Conservation (phyloP, 2,329 filamentous ascomycete genomes). For the Fusarium graminum region DNA sequence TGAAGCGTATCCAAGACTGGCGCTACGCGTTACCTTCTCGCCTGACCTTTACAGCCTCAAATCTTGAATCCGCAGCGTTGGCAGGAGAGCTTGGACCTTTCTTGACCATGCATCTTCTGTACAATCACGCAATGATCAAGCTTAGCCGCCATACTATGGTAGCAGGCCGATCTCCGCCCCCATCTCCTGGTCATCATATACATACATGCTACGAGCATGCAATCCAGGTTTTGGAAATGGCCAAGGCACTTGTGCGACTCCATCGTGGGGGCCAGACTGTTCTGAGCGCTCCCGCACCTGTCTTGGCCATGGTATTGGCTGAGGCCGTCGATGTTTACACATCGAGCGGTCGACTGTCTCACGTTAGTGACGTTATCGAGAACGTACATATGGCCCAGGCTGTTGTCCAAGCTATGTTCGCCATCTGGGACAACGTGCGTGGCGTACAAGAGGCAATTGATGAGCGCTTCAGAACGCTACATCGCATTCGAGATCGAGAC, state of each 20-base stretch:
- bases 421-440: constrained; percentile 70
- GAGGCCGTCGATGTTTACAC: constrained; percentile 76
- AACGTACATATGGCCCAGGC: constrained; percentile 66
- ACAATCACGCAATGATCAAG: constrained; percentile 73
- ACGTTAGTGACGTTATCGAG: constrained; percentile 65
- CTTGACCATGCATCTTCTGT: constrained; percentile 75
- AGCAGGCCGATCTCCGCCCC: constrained; percentile 54
- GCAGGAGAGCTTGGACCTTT: constrained; percentile 69
- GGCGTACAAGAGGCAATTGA: constrained; percentile 64
- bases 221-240: constrained; percentile 63
- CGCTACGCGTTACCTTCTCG: constrained; percentile 65
- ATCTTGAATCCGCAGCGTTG: constrained; percentile 68
- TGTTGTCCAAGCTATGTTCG: constrained; percentile 67
- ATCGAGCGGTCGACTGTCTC: constrained; percentile 66
- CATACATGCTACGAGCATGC: constrained; percentile 66
- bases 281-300: constrained; percentile 66
- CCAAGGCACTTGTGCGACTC: constrained; percentile 57
- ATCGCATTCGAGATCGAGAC: constrained; percentile 52
- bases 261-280: constrained; percentile 51
- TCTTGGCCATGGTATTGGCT: constrained; percentile 71
- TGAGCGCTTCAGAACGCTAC: constrained; percentile 53
- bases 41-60: constrained; percentile 67
- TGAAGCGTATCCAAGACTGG: constrained; percentile 70
- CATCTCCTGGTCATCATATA: constrained; percentile 60
- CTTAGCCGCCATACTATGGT: constrained; percentile 71